phyloP scores from a whole-genome alignment of 2,329 filamentous ascomycete genomes.

The Lachnellula occidentalis region DNA sequence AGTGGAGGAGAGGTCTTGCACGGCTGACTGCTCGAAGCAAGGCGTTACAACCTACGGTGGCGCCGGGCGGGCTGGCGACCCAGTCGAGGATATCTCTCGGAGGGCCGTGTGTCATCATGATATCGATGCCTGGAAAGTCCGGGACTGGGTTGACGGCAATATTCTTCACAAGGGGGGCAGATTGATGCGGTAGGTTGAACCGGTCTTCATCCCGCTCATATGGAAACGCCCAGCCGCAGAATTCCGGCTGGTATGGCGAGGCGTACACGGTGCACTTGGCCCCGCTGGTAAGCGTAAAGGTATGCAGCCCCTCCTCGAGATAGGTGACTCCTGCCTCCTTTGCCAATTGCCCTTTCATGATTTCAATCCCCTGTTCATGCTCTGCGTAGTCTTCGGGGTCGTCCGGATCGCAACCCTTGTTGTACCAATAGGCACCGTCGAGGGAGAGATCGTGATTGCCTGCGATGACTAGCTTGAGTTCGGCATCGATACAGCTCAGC shows the following conservation, averaged over 20 bases:
- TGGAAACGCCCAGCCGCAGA: constrained; percentile 21
- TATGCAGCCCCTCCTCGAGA: constrained; percentile 23
- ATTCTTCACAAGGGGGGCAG: constrained; percentile 1
- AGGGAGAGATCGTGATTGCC: constrained; percentile 58
- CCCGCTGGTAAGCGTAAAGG: constrained; percentile 21
- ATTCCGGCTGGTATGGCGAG: constrained; percentile 24
- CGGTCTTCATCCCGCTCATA: constrained; percentile 18
- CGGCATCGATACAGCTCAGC: constrained; percentile 39
- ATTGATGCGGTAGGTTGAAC: constrained; percentile 5
- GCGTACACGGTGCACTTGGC: constrained; percentile 24
- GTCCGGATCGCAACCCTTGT: constrained; percentile 17
- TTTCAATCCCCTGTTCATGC: constrained; percentile 7
- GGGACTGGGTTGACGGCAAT: constrained; percentile 14
- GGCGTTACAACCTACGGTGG: constrained; percentile 39
- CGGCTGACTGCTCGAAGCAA: constrained; percentile 42
- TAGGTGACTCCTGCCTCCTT: constrained; percentile 19
- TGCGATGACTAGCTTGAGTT: constrained; percentile 55
- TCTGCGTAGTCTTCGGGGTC: constrained; percentile 8
- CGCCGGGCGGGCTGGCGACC: not conserved
- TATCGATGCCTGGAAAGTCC: constrained; percentile 23
- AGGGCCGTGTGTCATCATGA: constrained; percentile 36
- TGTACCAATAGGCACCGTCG: constrained; percentile 31
- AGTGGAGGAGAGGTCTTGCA: constrained; percentile 44
- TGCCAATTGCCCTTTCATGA: constrained; percentile 12
- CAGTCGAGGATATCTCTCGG: constrained; percentile 29